Conservation (phyloP, 1,284 basidiomycete genomes). For the Malassezia slooffiae region DNA sequence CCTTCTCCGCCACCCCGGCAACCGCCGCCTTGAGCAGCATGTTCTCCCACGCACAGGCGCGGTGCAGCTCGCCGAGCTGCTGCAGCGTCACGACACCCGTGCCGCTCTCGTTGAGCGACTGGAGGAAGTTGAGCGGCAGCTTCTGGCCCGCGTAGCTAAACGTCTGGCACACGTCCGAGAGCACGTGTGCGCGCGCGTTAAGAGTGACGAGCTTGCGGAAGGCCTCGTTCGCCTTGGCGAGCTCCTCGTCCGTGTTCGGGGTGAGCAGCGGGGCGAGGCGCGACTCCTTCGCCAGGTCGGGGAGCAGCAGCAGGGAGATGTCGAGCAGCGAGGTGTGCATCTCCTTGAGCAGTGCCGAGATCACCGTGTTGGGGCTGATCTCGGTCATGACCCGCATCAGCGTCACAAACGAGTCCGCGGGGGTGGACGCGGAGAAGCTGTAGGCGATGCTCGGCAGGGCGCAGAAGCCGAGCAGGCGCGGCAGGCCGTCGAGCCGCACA, state of each 20-base stretch:
- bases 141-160: slow-evolving; percentile 64
- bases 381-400: slow-evolving; percentile 81
- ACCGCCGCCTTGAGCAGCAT: slow-evolving; percentile 57
- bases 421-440: slow-evolving; percentile 70
- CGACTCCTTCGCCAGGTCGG: too few species aligned
- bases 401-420: slow-evolving; percentile 72
- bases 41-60: slow-evolving; percentile 76
- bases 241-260: background rate
- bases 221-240: too few species aligned
- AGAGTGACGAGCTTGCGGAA: slow-evolving; percentile 70
- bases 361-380: slow-evolving; percentile 64
- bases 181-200: slow-evolving; percentile 66
- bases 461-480: slow-evolving; percentile 65
- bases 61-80: slow-evolving; percentile 70
- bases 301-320: too few species aligned
- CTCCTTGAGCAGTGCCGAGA: slow-evolving; percentile 61
- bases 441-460: slow-evolving; percentile 77
- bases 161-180: slow-evolving; percentile 80
- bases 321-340: slow-evolving; percentile 62
- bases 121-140: slow-evolving; percentile 63
- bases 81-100: slow-evolving; percentile 13
- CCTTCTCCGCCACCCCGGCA: slow-evolving; percentile 18
- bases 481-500: slow-evolving; percentile 65
- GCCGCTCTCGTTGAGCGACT: slow-evolving; percentile 59
- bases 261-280: too few species aligned